Evolutionary conservation across 2,329 filamentous ascomycete genomes (phyloP).

Genomic region (Nannizziopsis arthrosporioides): DNA sequence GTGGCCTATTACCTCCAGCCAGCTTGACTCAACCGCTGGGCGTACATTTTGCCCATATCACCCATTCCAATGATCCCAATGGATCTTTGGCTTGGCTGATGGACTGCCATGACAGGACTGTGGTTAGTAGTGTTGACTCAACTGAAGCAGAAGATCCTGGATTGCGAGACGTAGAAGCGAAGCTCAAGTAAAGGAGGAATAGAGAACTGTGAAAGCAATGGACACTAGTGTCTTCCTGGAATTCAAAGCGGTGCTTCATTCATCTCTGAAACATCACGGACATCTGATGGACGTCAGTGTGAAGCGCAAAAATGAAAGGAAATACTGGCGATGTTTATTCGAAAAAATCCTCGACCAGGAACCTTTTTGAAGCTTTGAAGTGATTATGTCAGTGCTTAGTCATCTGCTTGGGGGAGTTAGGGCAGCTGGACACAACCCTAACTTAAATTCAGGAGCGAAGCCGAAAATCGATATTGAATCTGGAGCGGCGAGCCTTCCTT

Average conservation of each 20-base stretch:
- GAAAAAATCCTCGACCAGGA: background rate
- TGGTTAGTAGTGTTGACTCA: background rate
- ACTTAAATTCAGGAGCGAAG: background rate
- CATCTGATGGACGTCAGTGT: background rate
- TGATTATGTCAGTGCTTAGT: background rate
- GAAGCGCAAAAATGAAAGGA: background rate
- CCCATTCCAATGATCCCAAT: slow-evolving; percentile 98
- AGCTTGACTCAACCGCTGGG: slow-evolving; percentile 71
- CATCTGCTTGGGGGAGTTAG: slow-evolving; percentile 10
- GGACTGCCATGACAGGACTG: slow-evolving; percentile 8
- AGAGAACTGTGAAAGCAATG: too few relatives aligned
- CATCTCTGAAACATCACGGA: too few relatives aligned
- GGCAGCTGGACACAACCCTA: slow-evolving; percentile 13
- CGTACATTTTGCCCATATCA: slow-evolving; percentile 99
- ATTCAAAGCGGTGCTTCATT: too few relatives aligned
- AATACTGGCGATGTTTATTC: too few relatives aligned
- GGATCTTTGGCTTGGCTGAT: slow-evolving; percentile 48
- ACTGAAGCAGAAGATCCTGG: background rate
- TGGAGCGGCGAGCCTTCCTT: slow-evolving; percentile 17
- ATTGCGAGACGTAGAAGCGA: background rate
- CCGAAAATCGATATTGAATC: slow-evolving; percentile 2
- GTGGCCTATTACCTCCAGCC: slow-evolving; percentile 75
- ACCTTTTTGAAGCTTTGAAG: background rate
- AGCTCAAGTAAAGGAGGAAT: too few relatives aligned
- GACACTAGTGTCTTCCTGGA: too few relatives aligned